Evolutionary conservation across 148 eudicot genomes (phyloP), one percentile per base, ranked within the genome.

Genomic region (Euryodendron excelsum): DNA sequence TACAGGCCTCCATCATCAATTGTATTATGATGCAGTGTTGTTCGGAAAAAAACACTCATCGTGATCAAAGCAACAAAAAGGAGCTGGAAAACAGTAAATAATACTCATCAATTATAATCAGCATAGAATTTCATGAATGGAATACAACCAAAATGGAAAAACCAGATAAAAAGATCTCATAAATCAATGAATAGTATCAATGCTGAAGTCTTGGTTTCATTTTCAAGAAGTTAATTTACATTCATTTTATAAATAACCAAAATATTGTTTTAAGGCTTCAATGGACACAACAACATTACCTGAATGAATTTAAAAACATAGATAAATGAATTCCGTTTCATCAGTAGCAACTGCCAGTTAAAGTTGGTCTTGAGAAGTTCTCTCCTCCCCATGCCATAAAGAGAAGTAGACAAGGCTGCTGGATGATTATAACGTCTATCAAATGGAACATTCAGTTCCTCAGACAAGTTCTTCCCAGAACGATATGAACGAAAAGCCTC

Each of bases 1-100:
- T 87, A 96, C 62, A 92, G 82, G 75, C 89, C 91, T 66, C 91
- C 98, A 79, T 96, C 99, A 52, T 80, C 89, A n/a, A 96, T 84
- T 56, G 92, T 88, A 78, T 90, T 80, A 74, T 82, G 96, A 83
- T 91, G 95, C 97, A 93, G 88, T 33, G 97, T 89, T 73, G 94
- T 89, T 73, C 97, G 92, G 80, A 96, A 92, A 85, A 96, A 96
- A 78, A 96, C 97, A 70, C 92, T 93, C 82, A 86, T 82, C 75
- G 91, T 89, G 77, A 96, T 88, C n/a, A n/a, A n/a, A 61, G 86
- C 69, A 78, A 89, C 80, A 77, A 91, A 63, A 60, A 91, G 84
- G 80, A 94, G 91, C 98, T 94, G 97, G 88, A 88, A 82, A 55
- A 78, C 1, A 20, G 3, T 23, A n/a, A n/a, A n/a, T n/a, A n/a